Evolutionary conservation across 345 rosid species (phyloP), one percentile per base, ranked within the genome.

Genomic region (Cardamine resedifolia): DNA sequence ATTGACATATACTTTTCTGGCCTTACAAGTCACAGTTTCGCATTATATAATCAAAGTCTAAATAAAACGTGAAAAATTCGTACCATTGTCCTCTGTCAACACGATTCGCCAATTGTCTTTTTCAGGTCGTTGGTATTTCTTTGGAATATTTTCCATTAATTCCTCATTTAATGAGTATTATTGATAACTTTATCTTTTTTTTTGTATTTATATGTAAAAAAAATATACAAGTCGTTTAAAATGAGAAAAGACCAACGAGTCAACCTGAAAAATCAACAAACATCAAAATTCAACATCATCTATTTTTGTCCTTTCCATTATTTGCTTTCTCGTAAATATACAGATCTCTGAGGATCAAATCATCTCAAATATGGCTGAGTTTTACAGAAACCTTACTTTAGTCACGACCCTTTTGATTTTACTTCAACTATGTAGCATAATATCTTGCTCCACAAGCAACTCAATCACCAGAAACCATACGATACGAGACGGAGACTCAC

Each of bases 401-500:
- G 30, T 36, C 10, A 44, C 58, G 4, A 55, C 57, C 63, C 3
- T 76, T 83, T 12, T 81, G 15, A 61, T 52, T 47, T 33, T 68
- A 7, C 21, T 74, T 9, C 63, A 70, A 31, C 66, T 50, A 19
- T 75, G 69, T 61, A 53, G 48, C 47, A 48, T 19, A 65, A 63
- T 71, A 6, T 64, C 76, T 69, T 82, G 82, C 43, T 21, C 63
- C 34, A 77, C 82, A 9, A 74, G 61, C 16, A 58, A 71, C 68
- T 36, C 23, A 19, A 66, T 90, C 78, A 78, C 78, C 2, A 74
- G 9, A 62, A 84, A 83, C 70, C 63, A 80, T 21, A 47, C 59
- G 1, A 20, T 90, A 19, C 48, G 14, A 73, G 92, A 84, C 45
- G 96, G 86, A 4, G 84, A 81, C 7, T 72, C 77, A 31, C 63